Base-by-base conservation (phyloP, 768 basidiomycete species). In the Suillus luteus region DNA sequence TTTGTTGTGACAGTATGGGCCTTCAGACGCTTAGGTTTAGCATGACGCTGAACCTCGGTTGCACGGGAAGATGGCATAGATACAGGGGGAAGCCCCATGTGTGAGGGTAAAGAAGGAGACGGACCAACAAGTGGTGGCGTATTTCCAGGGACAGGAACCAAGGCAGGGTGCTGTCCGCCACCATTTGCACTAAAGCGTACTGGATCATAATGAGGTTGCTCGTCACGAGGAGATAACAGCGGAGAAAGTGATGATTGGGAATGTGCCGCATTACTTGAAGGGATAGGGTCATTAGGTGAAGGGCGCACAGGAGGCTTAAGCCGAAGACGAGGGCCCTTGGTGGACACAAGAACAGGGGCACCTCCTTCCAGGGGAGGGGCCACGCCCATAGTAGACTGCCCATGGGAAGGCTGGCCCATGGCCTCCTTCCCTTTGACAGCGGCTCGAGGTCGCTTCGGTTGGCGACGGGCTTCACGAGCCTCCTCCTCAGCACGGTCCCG, bases 1-100 rank as follows among this genome's bases (percentile, higher is more conserved):
- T 88, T 90, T 67, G 87, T 87, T 3, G 88, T 89, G 38, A 95
- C 89, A 1, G 89, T 90, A 70, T 93, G 91, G 49, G 91, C 86
- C 73, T 92, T 93, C 27, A 92, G 77, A 7, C 91, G 82, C 65
- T 93, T 94, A 1, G 90, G 88, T 68, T 91, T 93, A 10, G 83
- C 81, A 37, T 81, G 79, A 10, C 85, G 73, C 62, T 70, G 78
- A 33, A 68, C 68, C 8, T 73, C 69, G 7, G 71, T 68, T 11
- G 72, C 71, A 5, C 73, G 70, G n/a, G 72, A 67, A 9, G 68
- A 64, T 40, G 64, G 38, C 9, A 71, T 64, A 1, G 66, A 55
- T 35, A 65, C 67, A 11, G 72, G 67, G 0, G 74, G 70, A 1
- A 33, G 33, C 6, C 40, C 40, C 60, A 40, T 44, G n/a, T 66